These are phyloP conservation scores for Hypoxylon sp. DNA, from an alignment of 2,329 filamentous ascomycete genomes.

Conservation along the genomic window DNA sequence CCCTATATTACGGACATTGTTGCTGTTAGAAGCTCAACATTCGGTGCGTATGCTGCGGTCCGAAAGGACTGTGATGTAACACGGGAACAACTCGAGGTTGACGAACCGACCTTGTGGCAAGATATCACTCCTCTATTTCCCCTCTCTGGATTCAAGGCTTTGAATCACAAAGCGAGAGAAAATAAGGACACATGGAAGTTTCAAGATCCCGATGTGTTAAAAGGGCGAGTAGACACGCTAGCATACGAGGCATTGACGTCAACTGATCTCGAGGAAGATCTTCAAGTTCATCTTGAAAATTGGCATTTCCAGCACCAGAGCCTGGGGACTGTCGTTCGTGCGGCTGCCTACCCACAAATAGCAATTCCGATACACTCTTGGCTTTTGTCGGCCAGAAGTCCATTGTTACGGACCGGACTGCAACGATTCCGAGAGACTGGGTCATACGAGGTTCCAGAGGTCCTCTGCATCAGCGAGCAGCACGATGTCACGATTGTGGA, in stretches of 20 bases:
- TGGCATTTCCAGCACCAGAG: slow-evolving; percentile 59
- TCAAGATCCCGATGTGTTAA: slow-evolving; percentile 62
- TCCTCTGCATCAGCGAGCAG: slow-evolving; percentile 69
- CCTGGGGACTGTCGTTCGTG: slow-evolving; percentile 64
- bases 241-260: slow-evolving; percentile 71
- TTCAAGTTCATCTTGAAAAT: slow-evolving; percentile 65
- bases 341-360: slow-evolving; percentile 76
- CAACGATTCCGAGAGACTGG: slow-evolving; percentile 69
- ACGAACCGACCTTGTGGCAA: slow-evolving; percentile 78
- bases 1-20: slow-evolving; percentile 88
- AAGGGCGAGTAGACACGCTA: slow-evolving; percentile 67
- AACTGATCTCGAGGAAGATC: slow-evolving; percentile 75
- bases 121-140: slow-evolving; percentile 80
- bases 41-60: slow-evolving; percentile 90
- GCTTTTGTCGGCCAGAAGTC: slow-evolving; percentile 81
- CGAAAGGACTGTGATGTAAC: slow-evolving; percentile 88
- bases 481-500: slow-evolving; percentile 71
- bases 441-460: slow-evolving; percentile 70
- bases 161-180: slow-evolving; percentile 57
- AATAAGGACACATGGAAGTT: slow-evolving; percentile 60
- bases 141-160: slow-evolving; percentile 71
- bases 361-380: slow-evolving; percentile 87
- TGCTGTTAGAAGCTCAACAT: slow-evolving; percentile 87
- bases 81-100: slow-evolving; percentile 76
- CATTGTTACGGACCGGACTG: slow-evolving; percentile 75